Base-by-base conservation (phyloP, 495 filamentous ascomycete genomes). In the Amphirosellinia nigrospora region DNA sequence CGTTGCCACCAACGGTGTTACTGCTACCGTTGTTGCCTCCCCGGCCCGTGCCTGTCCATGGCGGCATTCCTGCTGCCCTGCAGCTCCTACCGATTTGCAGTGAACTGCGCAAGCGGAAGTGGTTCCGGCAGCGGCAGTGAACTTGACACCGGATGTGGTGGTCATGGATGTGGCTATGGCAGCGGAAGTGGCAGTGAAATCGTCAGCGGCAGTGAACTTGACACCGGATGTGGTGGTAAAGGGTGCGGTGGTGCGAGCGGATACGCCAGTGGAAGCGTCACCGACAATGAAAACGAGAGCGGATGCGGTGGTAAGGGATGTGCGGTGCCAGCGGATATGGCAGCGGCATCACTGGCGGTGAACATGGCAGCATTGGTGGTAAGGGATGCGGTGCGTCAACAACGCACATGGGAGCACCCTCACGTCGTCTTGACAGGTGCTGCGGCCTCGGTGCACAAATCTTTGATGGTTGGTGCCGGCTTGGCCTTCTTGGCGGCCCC, bases 1-100 rank as follows among this genome's bases (percentile, higher is more conserved):
- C 39, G 62, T 64, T n/a, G n/a, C n/a, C 5, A 72, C 75, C 63
- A 79, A 81, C 70, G 78, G 80, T n/a, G 69, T 82, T 41, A 78
- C 79, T 11, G 77, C 78, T 46, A 77, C 79, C 43, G 69, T 80
- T 52, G 72, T 66, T 30, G 70, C 72, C 34, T 66, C 64, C 10
- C 65, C 72, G 0, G 21, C 50, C 30, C 32, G 64, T 30, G 15
- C 32, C 68, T n/a, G n/a, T 53, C 50, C 21, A 41, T 26, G 39
- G 23, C 10, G 45, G 30, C 36, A 3, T 53, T 8, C 50, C 50
- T 5, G 26, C 50, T 13, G 55, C 55, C 30, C 55, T 36, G 2
- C 32, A 5, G 55, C 15, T 34, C 53, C 53, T 9, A 56, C 26
- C 16, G 55, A 36, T 58, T 58, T 36, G 19, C 19, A 13, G 32